phyloP scores from a whole-genome alignment of 495 filamentous ascomycete genomes.

The Sphaerosporella brunnea region DNA sequence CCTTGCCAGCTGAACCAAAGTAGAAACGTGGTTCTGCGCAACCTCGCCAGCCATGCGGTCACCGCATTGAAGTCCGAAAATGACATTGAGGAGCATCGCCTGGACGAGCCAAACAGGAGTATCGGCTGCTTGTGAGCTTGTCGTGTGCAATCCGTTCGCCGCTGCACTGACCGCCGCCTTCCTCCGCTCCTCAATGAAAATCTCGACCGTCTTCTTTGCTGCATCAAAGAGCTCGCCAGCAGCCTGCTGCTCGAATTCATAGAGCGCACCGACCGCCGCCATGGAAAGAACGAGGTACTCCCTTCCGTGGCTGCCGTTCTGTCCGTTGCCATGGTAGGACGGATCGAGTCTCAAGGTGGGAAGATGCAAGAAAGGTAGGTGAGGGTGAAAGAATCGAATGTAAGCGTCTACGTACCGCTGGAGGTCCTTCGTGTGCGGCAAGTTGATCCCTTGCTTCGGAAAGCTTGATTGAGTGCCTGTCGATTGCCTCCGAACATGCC shows the following conservation, averaged over 20 bases:
- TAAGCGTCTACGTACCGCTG: conserved; percentile 86
- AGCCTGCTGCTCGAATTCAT: conserved; percentile 61
- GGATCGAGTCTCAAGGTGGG: conserved; percentile 84
- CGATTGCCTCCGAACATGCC: conserved; percentile 24
- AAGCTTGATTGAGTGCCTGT: conserved; percentile 29
- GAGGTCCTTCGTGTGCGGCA: conserved; percentile 81
- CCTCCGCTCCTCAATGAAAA: conserved; percentile 82
- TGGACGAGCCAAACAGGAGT: conserved; percentile 96
- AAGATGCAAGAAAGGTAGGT: conserved; percentile 82
- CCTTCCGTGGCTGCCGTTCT: conserved; percentile 49
- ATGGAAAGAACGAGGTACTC: conserved; percentile 88
- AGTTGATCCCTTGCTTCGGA: conserved; percentile 31
- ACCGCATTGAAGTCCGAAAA: conserved; percentile 89
- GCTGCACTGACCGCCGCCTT: conserved; percentile 61
- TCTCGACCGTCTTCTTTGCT: conserved; percentile 85
- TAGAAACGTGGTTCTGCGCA: conserved; percentile 76
- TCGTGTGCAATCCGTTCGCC: conserved; percentile 45
- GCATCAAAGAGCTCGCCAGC: conserved; percentile 82
- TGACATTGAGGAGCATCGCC: conserved; percentile 90
- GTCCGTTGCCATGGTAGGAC: conserved; percentile 44
- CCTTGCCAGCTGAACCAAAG: conserved; percentile 76
- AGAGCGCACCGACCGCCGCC: conserved; percentile 89
- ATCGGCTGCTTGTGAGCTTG: conserved; percentile 11
- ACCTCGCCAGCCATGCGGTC: conserved; percentile 82
- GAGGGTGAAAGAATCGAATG: conserved; percentile 86